Evolutionary conservation across 352 stramenopile species (phyloP), one percentile per base, ranked within the genome.

Genomic region (Globisporangium echinulatum): DNA sequence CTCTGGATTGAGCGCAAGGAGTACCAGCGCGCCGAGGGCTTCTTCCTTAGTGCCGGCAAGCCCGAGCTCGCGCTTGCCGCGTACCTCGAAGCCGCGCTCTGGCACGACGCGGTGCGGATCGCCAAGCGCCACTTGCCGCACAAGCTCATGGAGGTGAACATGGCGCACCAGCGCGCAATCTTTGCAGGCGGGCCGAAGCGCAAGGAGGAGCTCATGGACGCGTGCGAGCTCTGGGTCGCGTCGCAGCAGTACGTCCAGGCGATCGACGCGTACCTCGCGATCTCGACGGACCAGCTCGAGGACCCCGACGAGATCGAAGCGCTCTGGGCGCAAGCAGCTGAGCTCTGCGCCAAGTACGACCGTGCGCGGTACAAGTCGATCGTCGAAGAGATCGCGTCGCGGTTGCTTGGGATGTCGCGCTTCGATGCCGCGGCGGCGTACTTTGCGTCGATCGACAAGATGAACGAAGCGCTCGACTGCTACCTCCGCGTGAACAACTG

Each of bases 31-130:
- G 77, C 82, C 1, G 94, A 98, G 67, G 79, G 87, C 0, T 92
- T 98, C 53, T 98, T 97, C 72, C 59, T 98, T 1, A 89, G 85
- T 53, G 92, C 90, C 5, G 85, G 85, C 5, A 97, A 97, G 57
- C 92, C 92, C 1, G 92, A 98, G 56, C 70, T 97, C 6, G 89
- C 90, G 4, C 70, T 98, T 8, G 76, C 88, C 6, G 78, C 80
- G 6, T 98, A 96, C 61, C 61, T 96, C 38, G 89, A 97, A 64
- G 85, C 74, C 5, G 70, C 70, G 0, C 79, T 96, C 72, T 98
- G 86, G 87, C 67, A 78, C 38, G 92, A 98, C 49, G 92, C 92
- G 0, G 75, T 97, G 59, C 74, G 88, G 39, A 83, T 98, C 46
- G 85, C 87, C 10, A 92, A 97, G 74, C 74, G 79, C 14, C 87